Evolutionary conservation across 2,329 filamentous ascomycete species (phyloP), one percentile per base, ranked within the genome.

Genomic region (Penicillium sp.): DNA sequence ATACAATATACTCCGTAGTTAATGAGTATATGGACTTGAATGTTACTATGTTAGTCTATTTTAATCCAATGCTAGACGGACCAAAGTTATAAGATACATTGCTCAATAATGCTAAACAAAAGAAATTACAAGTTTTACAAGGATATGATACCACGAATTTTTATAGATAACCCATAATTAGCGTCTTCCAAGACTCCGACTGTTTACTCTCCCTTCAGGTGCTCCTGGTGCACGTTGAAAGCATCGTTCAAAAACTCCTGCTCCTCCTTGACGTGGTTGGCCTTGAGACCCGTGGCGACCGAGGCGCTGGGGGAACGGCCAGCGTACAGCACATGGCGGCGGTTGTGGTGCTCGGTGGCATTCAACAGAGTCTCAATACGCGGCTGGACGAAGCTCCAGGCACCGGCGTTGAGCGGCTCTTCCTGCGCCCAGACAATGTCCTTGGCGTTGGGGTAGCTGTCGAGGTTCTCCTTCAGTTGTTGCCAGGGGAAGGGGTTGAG

Each of bases 401-500:
- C 90, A 74, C 94, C 94, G 8, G 94, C 94, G 73, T 99, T 99
- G 59, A 99, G 84, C 30, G 94, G 94, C 81, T 99, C 94, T 75
- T 99, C 94, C 78, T 99, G 94, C 65, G 85, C 87, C 92, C 92
- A 99, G 62, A 99, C 91, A 64, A 99, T 91, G 62, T 91, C 93
- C 83, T 97, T 90, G 66, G 93, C 93, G 75, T 99, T 99, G 72
- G 92, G 91, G 81, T 99, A 99, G 75, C 81, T 85, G 80, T 99
- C 93, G 55, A 99, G 83, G 80, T 97, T 97, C 75, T 97, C 93
- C 81, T 89, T 90, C 55, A 99, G 85, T 76, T 94, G 91, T 67
- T 92, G 87, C 93, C 94, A 99, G 52, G 94, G 94, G 90, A 99
- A 99, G 68, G 94, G 94, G 80, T 99, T 92, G 60, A 99, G 84